Base-by-base conservation (phyloP, 2,329 filamentous ascomycete species). In the Dryadomyces quercivorus region DNA sequence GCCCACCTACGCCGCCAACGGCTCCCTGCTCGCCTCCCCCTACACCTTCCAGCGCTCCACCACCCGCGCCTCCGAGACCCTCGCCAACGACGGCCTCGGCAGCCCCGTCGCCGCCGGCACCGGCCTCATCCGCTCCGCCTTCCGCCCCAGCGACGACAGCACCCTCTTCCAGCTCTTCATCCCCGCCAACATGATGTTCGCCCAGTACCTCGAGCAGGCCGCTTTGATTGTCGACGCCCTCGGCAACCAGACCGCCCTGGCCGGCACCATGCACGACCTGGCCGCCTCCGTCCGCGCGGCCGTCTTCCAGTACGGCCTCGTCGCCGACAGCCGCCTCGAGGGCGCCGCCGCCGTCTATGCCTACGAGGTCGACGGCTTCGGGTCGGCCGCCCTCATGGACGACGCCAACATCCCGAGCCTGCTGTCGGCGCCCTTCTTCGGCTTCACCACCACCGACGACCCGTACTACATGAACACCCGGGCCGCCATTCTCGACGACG, bases 111-210 rank as follows among this genome's bases (percentile, higher is more conserved):
- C 82, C 53, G 81, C 80, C 34, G 68, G 88, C 77, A 93, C 89
- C 1, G 89, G 89, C 0, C 77, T 96, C 51, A 79, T 96, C 45
- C 81, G 92, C 54, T 91, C 86, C 60, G 89, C 90, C 34, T 96
- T 96, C 73, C 80, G 92, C 1, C 92, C 91, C 0, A 92, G 86
- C 56, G 92, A 97, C 66, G 92, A 96, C 66, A 82, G 88, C 15
- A 88, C 86, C 0, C 86, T 88, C 43, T 84, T 89, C 57, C 88
- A 92, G 64, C 92, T 90, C 67, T 83, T 94, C 62, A 87, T 96
- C 61, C 92, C 92, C 0, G 84, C 86, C 36, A 97, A 96, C 66
- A 89, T 89, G 84, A 87, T 88, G 84, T 83, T 89, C 60, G 75
- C 82, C 36, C 70, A 76, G 21, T 86, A 82, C 61, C 74, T 90